Conservation (phyloP, 2,329 filamentous ascomycete species). For the Fusarium chlamydosporum region DNA sequence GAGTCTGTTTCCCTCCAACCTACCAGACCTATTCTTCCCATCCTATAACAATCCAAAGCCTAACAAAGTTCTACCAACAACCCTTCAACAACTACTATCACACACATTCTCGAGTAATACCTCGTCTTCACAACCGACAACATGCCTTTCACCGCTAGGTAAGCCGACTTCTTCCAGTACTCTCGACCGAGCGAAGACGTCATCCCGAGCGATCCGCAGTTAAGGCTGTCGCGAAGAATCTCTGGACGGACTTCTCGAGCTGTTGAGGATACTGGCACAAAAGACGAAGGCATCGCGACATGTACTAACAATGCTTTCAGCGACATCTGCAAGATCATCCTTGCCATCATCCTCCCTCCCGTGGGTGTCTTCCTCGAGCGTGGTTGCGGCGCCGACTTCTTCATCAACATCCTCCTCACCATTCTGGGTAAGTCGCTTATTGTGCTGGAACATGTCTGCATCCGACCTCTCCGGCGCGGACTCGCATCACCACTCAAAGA, state of each 20-base stretch:
- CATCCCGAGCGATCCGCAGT: constrained; percentile 44
- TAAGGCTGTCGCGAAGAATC: constrained; percentile 19
- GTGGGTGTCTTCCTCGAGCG: constrained; percentile 95
- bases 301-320: constrained; percentile 47
- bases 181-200: constrained; percentile 22
- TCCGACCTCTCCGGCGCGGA: constrained; percentile 57
- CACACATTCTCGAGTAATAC: constrained; percentile 34
- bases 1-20: constrained; percentile 40
- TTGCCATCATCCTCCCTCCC: constrained; percentile 91
- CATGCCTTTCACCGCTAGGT: constrained; percentile 73
- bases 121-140: constrained; percentile 51
- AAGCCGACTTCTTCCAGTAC: constrained; percentile 50
- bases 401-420: constrained; percentile 94
- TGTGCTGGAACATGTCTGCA: constrained; percentile 46
- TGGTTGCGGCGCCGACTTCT: constrained; percentile 86
- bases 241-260: constrained; percentile 6
- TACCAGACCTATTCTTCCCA: constrained; percentile 1
- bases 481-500: constrained; percentile 3
- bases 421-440: constrained; percentile 68
- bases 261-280: constrained; percentile 1
- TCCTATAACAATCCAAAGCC: constrained; percentile 19
- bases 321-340: constrained; percentile 78
- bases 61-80: constrained; percentile 21
- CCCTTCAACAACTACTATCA: constrained; percentile 17
- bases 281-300: neutral